Evolutionary conservation across 2,329 filamentous ascomycete genomes (phyloP), one percentile per base, ranked within the genome.

Genomic region (Amauroascus niger): DNA sequence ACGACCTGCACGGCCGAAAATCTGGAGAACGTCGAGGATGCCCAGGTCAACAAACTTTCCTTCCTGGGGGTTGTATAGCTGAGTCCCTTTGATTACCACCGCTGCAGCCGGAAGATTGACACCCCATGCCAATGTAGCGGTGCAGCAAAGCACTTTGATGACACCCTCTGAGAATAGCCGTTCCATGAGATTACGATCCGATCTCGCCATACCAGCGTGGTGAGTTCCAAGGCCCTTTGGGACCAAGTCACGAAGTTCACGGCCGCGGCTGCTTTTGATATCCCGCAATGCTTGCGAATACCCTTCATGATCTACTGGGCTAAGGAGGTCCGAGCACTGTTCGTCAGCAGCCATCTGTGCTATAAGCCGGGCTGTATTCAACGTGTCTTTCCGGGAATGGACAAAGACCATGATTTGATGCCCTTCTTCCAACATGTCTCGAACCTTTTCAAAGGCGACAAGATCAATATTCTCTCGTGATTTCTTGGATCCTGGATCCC

Each of bases 331-430:
- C 9, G 82, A 74, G 58, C 86, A 88, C 41, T 82, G 79, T 37
- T 95, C 79, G 32, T 97, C 90, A 1, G 82, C 75, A 1, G 93
- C 93, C 74, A 93, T 89, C 61, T 96, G 84, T 57, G 87, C 83
- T 24, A 98, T 74, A 74, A 85, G 88, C 60, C 87, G 85, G 44
- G 93, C 90, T 1, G 91, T 94, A 57, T 86, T 80, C 60, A 95
- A 82, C 0, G 94, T 98, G 62, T 99, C 94, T 66, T 95, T 90
- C 24, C 93, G 80, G 0, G 91, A 96, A 68, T 98, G 94, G 9
- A 98, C 94, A 68, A 99, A 98, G 0, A 99, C 91, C 94, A 99
- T 98, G 60, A 98, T 80, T 68, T 98, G 93, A 64, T 99, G 93
- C n/a, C 87, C 90, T 55, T 78, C 76, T 65, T 89, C 82, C 2